Conservation (phyloP, 1,284 basidiomycete genomes). For the Cerioporus squamosus region DNA sequence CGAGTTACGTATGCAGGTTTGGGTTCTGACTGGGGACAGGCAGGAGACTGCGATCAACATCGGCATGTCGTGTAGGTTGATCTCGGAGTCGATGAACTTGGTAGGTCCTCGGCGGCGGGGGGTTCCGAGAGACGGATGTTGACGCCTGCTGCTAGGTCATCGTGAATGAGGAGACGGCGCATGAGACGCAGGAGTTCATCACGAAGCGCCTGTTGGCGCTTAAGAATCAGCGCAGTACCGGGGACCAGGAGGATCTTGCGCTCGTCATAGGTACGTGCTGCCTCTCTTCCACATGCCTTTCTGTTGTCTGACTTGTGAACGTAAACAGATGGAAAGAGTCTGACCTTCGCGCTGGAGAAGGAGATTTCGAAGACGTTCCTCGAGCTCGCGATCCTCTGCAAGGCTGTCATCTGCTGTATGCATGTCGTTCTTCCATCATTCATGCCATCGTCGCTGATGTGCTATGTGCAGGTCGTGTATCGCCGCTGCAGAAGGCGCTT, state of each 20-base stretch:
- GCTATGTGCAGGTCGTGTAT: slow-evolving; percentile 80
- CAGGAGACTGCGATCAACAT: slow-evolving; percentile 99
- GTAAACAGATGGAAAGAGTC: slow-evolving; percentile 86
- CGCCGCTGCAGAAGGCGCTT: slow-evolving; percentile 96
- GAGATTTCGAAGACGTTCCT: slow-evolving; percentile 89
- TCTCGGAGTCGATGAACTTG: slow-evolving; percentile 98
- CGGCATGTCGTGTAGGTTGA: slow-evolving; percentile 94
- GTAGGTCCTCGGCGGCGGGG: slow-evolving; percentile 49
- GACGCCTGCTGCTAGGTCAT: slow-evolving; percentile 65
- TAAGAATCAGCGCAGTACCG: slow-evolving; percentile 88
- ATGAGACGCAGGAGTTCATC: slow-evolving; percentile 87
- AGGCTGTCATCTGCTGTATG: slow-evolving; percentile 96
- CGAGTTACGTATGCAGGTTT: slow-evolving; percentile 58
- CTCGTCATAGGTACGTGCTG: slow-evolving; percentile 82
- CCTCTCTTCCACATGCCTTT: neutral
- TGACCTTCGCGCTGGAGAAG: slow-evolving; percentile 93
- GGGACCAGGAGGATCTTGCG: slow-evolving; percentile 94
- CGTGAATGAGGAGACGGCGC: slow-evolving; percentile 89
- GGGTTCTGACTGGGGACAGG: slow-evolving; percentile 97
- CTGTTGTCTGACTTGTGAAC: neutral
- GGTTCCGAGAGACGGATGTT: neutral
- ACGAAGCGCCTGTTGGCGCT: slow-evolving; percentile 89
- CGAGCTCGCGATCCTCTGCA: slow-evolving; percentile 97
- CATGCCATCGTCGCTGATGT: neutral
- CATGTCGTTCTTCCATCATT: slow-evolving; percentile 1